Percentiles rank a stretch among this genome's conserved stretches.
Evolutionary conservation across 768 basidiomycete species (phyloP).

Genomic region (Lactarius sanguifluus): DNA sequence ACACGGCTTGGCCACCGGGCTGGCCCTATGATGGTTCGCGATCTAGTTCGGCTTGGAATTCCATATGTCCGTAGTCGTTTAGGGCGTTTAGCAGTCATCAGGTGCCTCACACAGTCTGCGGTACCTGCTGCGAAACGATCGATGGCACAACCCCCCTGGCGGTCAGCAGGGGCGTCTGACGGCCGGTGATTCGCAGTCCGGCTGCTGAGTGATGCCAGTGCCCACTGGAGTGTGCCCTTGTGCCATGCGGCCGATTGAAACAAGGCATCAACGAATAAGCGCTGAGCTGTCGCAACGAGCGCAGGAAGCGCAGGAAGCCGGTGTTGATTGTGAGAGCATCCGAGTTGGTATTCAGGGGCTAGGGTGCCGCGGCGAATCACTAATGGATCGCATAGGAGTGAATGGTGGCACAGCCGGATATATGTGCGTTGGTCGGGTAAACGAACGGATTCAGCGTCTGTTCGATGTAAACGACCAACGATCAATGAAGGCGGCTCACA

Average conservation of each 20-base stretch:
- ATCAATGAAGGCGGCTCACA: slow-evolving; percentile 13
- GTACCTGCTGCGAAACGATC: slow-evolving; percentile 6
- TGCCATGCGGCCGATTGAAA: slow-evolving; percentile 8
- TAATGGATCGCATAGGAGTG: slow-evolving; percentile 1
- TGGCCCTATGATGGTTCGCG: not conserved
- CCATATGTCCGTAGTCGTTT: slow-evolving; percentile 22
- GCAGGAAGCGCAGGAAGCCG: not conserved
- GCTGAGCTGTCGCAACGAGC: slow-evolving; percentile 11
- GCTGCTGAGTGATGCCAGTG: slow-evolving; percentile 2
- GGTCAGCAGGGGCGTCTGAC: slow-evolving; percentile 6
- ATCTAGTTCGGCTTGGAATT: slow-evolving; percentile 23
- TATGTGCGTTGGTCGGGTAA: not conserved
- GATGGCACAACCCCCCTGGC: slow-evolving; percentile 1
- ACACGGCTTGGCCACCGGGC: not conserved
- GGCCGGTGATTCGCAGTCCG: slow-evolving; percentile 1
- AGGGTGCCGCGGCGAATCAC: slow-evolving; percentile 4
- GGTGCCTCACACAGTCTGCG: slow-evolving; percentile 1
- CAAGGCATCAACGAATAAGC: slow-evolving; percentile 9
- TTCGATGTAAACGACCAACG: not conserved
- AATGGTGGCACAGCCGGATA: not conserved
- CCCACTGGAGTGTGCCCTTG: not conserved
- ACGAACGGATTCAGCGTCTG: slow-evolving; percentile 6
- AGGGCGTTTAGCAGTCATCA: slow-evolving; percentile 12
- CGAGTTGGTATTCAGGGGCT: slow-evolving; percentile 7
- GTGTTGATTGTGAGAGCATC: not conserved